Conservation (phyloP, 768 basidiomycete genomes). For the Tubosaeta sp. region DNA sequence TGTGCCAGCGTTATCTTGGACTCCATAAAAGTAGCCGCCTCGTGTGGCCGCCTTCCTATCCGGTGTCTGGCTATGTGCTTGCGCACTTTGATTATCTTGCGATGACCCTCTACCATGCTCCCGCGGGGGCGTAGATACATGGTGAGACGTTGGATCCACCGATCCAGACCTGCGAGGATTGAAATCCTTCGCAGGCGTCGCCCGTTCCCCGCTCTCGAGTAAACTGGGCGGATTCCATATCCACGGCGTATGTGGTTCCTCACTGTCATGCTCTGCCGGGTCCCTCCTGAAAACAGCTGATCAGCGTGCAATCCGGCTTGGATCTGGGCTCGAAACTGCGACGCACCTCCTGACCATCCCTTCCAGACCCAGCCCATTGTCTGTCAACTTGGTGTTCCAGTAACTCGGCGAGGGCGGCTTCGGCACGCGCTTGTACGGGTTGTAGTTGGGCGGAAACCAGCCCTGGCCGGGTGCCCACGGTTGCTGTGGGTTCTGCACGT, state of each 20-base stretch:
- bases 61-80: constrained; percentile 19
- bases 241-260: constrained; percentile 60
- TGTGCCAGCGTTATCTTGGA: constrained; percentile 13
- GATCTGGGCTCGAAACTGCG: background rate
- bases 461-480: constrained; percentile 33
- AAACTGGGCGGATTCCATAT: constrained; percentile 61
- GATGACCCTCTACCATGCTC: constrained; percentile 17
- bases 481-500: constrained; percentile 22
- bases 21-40: constrained; percentile 15
- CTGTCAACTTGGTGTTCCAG: constrained; percentile 49
- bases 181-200: constrained; percentile 28
- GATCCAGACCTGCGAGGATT: constrained; percentile 21
- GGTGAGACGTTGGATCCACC: constrained; percentile 11
- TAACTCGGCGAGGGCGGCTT: constrained; percentile 63
- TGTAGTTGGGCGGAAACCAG: constrained; percentile 34
- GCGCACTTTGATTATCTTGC: constrained; percentile 12
- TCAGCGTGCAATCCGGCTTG: constrained; percentile 10
- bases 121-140: constrained; percentile 16
- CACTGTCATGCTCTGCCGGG: constrained; percentile 33
- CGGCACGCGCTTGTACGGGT: constrained; percentile 65
- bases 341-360: constrained; percentile 61
- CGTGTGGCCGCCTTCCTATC: constrained; percentile 16
- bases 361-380: constrained; percentile 63
- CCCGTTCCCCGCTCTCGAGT: constrained; percentile 24
- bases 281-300: constrained; percentile 14